Base-by-base conservation (phyloP, 345 rosid genomes). In the Euphorbia lathyris region DNA sequence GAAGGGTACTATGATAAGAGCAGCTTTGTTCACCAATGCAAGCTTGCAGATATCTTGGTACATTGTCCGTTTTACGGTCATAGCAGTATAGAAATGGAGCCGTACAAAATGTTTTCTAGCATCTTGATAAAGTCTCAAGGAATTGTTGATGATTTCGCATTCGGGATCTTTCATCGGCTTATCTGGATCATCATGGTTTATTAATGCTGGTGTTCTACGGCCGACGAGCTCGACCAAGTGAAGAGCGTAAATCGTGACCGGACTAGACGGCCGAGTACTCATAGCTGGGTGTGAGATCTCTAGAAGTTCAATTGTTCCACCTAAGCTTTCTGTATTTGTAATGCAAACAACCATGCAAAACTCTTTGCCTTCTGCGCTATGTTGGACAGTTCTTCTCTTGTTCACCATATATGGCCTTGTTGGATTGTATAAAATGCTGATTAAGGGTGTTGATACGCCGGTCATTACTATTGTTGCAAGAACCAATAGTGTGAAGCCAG, bases 321-420 rank as follows among this genome's bases (percentile, higher is more conserved):
- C 76, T 14, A 84, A 65, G 43, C 67, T 80, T 34, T 82, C 83
- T 9, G 80, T 72, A 63, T 85, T 80, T n/a, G 83, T 75, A 42
- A 88, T 68, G 42, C 88, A 83, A 6, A 86, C 72, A 32, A 94
- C 78, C 1, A 90, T 50, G 16, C 82, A 57, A 47, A 90, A 71
- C 66, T 85, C 76, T 3, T 83, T 64, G 30, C 45, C 50, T 0
- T 75, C 88, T 4, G 89, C 77, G 8, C 84, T 83, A 76, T 94
- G 90, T 13, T 91, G 97, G 78, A 91, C 83, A 26, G 96, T 91
- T 38, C 95, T 85, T 67, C 86, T 82, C 62, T 70, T 85, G 79
- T 77, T 88, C n/a, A 85, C 85, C 82, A 80, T 84, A 68, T 88
- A 87, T 19, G 96, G 95, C 71, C 73, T 83, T 0, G 86, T 76